Percentiles rank a stretch among this genome's conserved stretches.
Conservation (phyloP, 75 land plant species). For the Pinus taeda region DNA sequence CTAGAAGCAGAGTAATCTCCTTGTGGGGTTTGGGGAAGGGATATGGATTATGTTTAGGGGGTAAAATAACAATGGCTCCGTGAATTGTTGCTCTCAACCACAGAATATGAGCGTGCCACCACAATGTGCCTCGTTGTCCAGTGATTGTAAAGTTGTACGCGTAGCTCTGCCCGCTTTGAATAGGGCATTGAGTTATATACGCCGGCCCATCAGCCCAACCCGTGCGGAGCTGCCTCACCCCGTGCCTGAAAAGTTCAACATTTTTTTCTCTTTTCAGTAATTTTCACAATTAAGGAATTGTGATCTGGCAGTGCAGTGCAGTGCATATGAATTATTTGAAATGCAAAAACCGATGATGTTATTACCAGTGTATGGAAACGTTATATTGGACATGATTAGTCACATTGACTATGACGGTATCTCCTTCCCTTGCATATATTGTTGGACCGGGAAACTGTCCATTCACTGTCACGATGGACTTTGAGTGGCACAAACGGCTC, state of each 20-base stretch:
- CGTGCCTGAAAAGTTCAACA: conserved; percentile 43
- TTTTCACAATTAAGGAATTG: too few relatives aligned
- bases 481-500: conserved; percentile 6
- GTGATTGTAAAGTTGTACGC: conserved; percentile 35
- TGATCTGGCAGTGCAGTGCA: not conserved
- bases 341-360: not conserved
- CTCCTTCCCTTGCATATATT: conserved; percentile 19
- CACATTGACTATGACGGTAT: conserved; percentile 20
- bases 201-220: conserved; percentile 64
- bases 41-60: conserved; percentile 11
- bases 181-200: conserved; percentile 64
- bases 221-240: conserved; percentile 37
- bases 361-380: conserved; percentile 20
- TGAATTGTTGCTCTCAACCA: conserved; percentile 50
- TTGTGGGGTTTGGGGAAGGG: conserved; percentile 19
- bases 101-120: conserved; percentile 42
- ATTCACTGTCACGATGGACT: conserved; percentile 19
- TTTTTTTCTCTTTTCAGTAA: not conserved
- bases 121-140: conserved; percentile 43
- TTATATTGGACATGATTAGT: conserved; percentile 21
- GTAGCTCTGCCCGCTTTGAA: conserved; percentile 29
- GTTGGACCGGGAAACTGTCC: conserved; percentile 20
- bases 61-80: conserved; percentile 48
- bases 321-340: too few relatives aligned
- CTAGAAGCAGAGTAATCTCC: conserved; percentile 18